phyloP scores from a whole-genome alignment of 129 eudicot species.

The Helianthus tuberosus region DNA sequence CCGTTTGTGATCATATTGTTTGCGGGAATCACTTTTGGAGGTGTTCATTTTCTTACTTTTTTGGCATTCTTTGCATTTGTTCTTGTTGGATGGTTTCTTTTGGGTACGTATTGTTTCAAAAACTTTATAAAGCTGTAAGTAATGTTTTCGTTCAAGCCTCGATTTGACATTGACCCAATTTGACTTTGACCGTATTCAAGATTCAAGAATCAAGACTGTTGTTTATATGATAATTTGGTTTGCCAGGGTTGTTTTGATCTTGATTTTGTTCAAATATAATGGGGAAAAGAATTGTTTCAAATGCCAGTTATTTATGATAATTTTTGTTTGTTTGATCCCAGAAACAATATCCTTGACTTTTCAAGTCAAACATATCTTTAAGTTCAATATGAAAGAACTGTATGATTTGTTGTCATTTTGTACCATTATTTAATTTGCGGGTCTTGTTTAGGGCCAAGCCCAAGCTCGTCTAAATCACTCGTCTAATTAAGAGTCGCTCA shows the following conservation, averaged over 20 bases:
- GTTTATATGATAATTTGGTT: conserved; percentile 22
- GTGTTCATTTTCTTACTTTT: conserved; percentile 59
- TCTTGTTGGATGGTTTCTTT: conserved; percentile 86
- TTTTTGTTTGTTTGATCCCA: not conserved
- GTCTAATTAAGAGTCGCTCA: too few relatives aligned
- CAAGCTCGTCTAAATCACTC: too few relatives aligned
- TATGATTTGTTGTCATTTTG: too few relatives aligned
- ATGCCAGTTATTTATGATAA: not conserved
- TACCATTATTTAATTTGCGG: too few relatives aligned
- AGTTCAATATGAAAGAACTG: too few relatives aligned
- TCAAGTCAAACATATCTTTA: not conserved
- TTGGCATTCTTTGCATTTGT: conserved; percentile 55
- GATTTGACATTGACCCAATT: conserved; percentile 12
- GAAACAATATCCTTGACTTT: not conserved
- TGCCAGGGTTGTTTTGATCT: conserved; percentile 15
- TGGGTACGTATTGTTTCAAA: conserved; percentile 85
- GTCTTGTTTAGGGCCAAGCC: too few relatives aligned
- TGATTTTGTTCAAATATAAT: not conserved
- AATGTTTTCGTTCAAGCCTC: not conserved
- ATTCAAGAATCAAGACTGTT: conserved; percentile 6
- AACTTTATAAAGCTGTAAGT: conserved; percentile 63
- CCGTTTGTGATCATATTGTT: conserved; percentile 64
- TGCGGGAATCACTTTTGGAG: conserved; percentile 70
- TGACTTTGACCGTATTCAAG: conserved; percentile 12
- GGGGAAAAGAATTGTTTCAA: not conserved